phyloP scores from a whole-genome alignment of 805 yeast species.

The Clavispora phyllophila region DNA sequence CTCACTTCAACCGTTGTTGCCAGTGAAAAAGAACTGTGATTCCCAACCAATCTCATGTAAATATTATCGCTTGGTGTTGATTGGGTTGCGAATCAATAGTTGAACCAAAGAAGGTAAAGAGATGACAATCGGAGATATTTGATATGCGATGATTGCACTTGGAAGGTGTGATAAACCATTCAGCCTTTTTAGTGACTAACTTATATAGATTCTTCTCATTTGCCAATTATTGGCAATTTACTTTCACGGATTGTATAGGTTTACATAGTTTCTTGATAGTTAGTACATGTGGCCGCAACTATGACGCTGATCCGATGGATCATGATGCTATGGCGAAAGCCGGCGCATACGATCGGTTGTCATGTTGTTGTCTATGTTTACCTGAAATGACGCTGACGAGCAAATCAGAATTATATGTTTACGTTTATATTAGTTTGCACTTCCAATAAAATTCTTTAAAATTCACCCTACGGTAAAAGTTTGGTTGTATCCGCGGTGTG shows the following conservation, averaged over 20 bases:
- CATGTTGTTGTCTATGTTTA: background rate
- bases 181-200: background rate
- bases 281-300: slow-evolving; percentile 3
- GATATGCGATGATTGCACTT: background rate
- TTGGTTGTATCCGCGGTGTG: background rate
- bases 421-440: background rate
- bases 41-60: slow-evolving; percentile 1
- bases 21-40: background rate
- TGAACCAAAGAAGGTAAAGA: background rate
- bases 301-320: background rate
- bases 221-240: background rate
- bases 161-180: background rate
- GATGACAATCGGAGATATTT: background rate
- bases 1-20: background rate
- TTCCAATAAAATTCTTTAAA: background rate
- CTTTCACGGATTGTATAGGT: slow-evolving; percentile 1
- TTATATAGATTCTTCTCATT: background rate
- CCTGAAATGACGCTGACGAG: background rate
- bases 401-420: background rate
- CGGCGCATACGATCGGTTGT: background rate
- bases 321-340: background rate
- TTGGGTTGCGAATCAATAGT: background rate
- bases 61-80: background rate
- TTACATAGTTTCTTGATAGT: slow-evolving; percentile 3
- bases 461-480: background rate